Conservation (phyloP, 345 rosid genomes). For the Syzygium aromaticum region DNA sequence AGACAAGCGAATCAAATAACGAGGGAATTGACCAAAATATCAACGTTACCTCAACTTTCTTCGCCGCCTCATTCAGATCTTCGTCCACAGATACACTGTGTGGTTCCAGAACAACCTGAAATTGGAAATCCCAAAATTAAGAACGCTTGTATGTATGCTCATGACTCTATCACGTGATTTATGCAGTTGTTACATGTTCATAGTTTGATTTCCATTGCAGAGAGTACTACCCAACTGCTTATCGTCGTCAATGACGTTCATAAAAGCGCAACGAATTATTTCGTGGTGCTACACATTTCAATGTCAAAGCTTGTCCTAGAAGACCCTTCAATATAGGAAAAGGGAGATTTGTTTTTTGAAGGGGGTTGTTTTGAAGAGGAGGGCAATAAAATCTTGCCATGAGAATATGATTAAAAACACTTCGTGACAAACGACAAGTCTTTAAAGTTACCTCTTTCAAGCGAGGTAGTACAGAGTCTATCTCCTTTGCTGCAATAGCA, state of each 20-base stretch:
- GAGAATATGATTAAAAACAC: not conserved
- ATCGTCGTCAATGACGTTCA: not conserved
- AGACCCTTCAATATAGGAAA: not conserved
- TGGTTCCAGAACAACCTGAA: constrained; percentile 67
- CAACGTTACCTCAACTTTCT: constrained; percentile 63
- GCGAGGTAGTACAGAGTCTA: constrained; percentile 51
- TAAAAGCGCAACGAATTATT: not conserved
- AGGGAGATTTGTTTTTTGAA: not conserved
- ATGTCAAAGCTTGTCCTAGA: not conserved
- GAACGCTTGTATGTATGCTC: not conserved
- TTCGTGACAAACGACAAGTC: not conserved
- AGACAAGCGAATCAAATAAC: not conserved
- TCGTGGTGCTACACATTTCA: not conserved
- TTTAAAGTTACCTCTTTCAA: constrained; percentile 63
- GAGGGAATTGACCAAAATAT: not conserved
- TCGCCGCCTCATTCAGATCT: constrained; percentile 80
- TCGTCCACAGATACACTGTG: constrained; percentile 75
- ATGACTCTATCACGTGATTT: not conserved
- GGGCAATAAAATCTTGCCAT: not conserved
- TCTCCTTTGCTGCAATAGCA: constrained; percentile 53
- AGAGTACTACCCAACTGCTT: not conserved
- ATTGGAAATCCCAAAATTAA: not conserved
- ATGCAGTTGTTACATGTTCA: not conserved
- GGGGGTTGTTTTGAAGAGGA: not conserved
- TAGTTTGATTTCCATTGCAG: not conserved